These are phyloP conservation scores for Athelia psychrophila DNA, from an alignment of 1,284 basidiomycete genomes.

Conservation along the genomic window DNA sequence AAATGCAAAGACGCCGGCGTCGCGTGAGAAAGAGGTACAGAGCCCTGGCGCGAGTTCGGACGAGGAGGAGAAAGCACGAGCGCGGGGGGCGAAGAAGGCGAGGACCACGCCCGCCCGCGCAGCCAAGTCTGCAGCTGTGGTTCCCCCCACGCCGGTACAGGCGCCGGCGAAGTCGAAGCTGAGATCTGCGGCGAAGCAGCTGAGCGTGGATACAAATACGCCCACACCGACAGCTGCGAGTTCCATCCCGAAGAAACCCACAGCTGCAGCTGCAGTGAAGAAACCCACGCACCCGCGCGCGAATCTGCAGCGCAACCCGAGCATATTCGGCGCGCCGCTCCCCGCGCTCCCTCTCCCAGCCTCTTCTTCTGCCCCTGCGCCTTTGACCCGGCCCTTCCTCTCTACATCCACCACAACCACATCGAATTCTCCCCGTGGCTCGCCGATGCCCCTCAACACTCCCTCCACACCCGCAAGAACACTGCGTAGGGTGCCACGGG, in stretches of 20 bases:
- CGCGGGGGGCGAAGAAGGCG: slow-evolving; percentile 59
- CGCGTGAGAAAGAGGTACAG: slow-evolving; percentile 10
- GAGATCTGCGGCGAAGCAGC: background rate
- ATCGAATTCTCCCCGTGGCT: no score
- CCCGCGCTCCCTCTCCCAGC: slow-evolving; percentile 25
- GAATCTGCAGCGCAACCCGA: slow-evolving; percentile 54
- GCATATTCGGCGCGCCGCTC: slow-evolving; percentile 54
- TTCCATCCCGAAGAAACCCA: background rate
- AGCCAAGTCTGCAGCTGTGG: slow-evolving; percentile 14
- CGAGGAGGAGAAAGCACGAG: slow-evolving; percentile 69
- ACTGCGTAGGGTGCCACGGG: background rate
- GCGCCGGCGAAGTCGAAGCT: background rate
- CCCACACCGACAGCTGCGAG: slow-evolving; percentile 1
- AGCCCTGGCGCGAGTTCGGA: slow-evolving; percentile 60
- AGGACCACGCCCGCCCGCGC: slow-evolving; percentile 41
- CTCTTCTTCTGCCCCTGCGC: slow-evolving; percentile 2
- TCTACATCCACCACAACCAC: background rate
- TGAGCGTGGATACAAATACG: slow-evolving; percentile 8
- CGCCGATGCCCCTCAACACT: slow-evolving; percentile 4
- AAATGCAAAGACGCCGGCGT: slow-evolving; percentile 7
- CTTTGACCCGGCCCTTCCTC: slow-evolving; percentile 9
- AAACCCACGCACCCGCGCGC: slow-evolving; percentile 15
- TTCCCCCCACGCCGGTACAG: background rate
- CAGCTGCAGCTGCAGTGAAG: background rate
- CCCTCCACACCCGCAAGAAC: background rate